phyloP scores from a whole-genome alignment of 495 filamentous ascomycete genomes.

The Xylaria telfairii region DNA sequence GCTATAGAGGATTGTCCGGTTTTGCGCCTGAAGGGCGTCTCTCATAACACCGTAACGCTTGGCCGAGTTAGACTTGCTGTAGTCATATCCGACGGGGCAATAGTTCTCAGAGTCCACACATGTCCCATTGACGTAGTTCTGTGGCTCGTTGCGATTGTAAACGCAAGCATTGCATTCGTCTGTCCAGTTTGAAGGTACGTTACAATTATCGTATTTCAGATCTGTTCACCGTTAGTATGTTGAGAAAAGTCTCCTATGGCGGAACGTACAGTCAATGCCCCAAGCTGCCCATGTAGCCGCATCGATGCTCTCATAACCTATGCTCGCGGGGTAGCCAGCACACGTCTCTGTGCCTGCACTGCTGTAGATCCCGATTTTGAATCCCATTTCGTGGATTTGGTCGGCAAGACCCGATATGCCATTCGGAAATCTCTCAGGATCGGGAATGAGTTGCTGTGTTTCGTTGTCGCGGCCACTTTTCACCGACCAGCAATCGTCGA shows the following conservation, averaged over 20 bases:
- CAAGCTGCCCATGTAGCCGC: slow-evolving; percentile 67
- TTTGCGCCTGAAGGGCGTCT: slow-evolving; percentile 61
- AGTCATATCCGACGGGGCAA: slow-evolving; percentile 54
- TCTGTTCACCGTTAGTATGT: slow-evolving; percentile 34
- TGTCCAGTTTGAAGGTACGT: slow-evolving; percentile 53
- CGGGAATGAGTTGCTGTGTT: slow-evolving; percentile 58
- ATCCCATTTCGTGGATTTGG: slow-evolving; percentile 62
- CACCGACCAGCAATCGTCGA: slow-evolving; percentile 70
- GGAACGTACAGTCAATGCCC: slow-evolving; percentile 66
- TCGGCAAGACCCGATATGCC: slow-evolving; percentile 66
- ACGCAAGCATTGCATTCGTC: slow-evolving; percentile 27
- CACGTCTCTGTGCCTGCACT: slow-evolving; percentile 69
- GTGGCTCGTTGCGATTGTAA: slow-evolving; percentile 33
- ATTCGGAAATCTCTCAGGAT: slow-evolving; percentile 64
- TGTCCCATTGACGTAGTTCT: slow-evolving; percentile 40
- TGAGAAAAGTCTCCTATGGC: background rate
- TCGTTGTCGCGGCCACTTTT: slow-evolving; percentile 52
- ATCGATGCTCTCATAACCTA: slow-evolving; percentile 68
- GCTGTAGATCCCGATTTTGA: slow-evolving; percentile 72
- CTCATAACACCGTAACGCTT: slow-evolving; percentile 64
- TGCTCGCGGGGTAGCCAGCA: slow-evolving; percentile 64
- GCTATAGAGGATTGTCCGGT: slow-evolving; percentile 66
- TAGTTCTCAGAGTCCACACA: slow-evolving; percentile 47
- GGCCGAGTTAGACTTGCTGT: slow-evolving; percentile 56
- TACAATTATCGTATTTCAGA: slow-evolving; percentile 78